Conservation (phyloP, 1,139 yeast species). For the Arxiozyma slooffiae region DNA sequence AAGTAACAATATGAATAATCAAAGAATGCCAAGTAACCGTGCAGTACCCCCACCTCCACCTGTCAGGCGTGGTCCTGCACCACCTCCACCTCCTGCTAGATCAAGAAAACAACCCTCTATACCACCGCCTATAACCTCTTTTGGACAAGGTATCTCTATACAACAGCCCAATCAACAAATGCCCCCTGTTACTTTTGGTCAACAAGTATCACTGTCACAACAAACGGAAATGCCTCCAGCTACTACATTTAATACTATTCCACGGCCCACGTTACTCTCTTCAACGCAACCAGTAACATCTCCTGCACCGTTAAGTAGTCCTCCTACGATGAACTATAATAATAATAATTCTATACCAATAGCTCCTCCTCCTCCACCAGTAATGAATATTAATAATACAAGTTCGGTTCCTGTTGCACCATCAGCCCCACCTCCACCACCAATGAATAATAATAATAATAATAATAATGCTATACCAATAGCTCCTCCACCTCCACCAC, state of each 20-base stretch:
- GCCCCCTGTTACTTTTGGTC: slow-evolving; percentile 11
- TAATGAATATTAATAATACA: not conserved
- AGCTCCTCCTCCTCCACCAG: slow-evolving; percentile 8
- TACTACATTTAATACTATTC: not conserved
- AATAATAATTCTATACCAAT: not conserved
- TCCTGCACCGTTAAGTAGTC: not conserved
- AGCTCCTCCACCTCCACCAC: slow-evolving; percentile 21
- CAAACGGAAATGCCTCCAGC: not conserved
- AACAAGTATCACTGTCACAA: not conserved
- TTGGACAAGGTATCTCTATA: slow-evolving; percentile 17
- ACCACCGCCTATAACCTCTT: slow-evolving; percentile 3
- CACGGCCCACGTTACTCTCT: not conserved
- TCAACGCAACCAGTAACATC: not conserved
- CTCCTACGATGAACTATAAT: not conserved
- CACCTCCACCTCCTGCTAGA: slow-evolving; percentile 25
- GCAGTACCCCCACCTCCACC: slow-evolving; percentile 11
- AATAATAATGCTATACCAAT: slow-evolving; percentile 13
- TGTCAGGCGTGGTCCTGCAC: slow-evolving; percentile 19
- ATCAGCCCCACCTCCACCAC: slow-evolving; percentile 19
- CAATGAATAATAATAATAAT: slow-evolving; percentile 4
- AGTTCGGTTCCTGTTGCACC: not conserved
- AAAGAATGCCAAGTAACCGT: slow-evolving; percentile 5
- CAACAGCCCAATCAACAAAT: slow-evolving; percentile 9
- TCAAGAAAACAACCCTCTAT: slow-evolving; percentile 8
- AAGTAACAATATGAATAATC: slow-evolving; percentile 2